These are phyloP conservation scores for Kurtzmaniella natalensis DNA, from an alignment of 1,139 yeast genomes.

Conservation along the genomic window DNA sequence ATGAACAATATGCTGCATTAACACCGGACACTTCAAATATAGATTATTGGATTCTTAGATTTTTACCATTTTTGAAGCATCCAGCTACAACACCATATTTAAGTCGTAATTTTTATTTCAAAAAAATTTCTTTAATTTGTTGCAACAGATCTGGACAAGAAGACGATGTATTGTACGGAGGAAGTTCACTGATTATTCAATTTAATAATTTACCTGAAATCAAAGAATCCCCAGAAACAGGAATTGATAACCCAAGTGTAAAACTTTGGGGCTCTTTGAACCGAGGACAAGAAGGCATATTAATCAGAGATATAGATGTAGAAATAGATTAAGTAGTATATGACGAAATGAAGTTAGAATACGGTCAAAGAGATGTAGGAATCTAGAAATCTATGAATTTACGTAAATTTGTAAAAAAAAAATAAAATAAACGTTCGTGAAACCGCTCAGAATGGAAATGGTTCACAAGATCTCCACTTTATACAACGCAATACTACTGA, in stretches of 20 bases:
- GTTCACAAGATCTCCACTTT: too few species aligned
- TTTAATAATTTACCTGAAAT: conserved; percentile 32
- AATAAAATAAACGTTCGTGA: too few species aligned
- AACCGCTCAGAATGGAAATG: too few species aligned
- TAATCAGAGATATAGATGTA: conserved; percentile 53
- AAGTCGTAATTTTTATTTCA: conserved; percentile 10
- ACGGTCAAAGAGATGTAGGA: too few species aligned
- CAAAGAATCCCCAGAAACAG: conserved; percentile 16
- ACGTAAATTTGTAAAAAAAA: too few species aligned
- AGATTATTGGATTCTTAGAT: conserved; percentile 68
- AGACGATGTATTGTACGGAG: conserved; percentile 65
- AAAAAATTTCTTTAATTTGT: conserved; percentile 37
- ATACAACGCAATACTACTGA: too few species aligned
- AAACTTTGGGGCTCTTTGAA: conserved; percentile 52
- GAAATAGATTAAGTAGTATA: conserved; percentile 13
- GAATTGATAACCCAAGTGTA: conserved; percentile 45
- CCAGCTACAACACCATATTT: conserved; percentile 24
- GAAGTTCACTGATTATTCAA: conserved; percentile 56
- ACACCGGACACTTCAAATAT: conserved; percentile 26
- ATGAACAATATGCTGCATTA: conserved; percentile 6
- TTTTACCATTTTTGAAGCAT: conserved; percentile 58
- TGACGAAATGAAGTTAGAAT: too few species aligned
- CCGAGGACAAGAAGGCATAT: conserved; percentile 58
- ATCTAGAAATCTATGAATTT: too few species aligned
- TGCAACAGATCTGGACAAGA: conserved; percentile 79